Evolutionary conservation across 805 yeast genomes (phyloP), one percentile per base, ranked within the genome.

Genomic region (Suhomyces sp.): DNA sequence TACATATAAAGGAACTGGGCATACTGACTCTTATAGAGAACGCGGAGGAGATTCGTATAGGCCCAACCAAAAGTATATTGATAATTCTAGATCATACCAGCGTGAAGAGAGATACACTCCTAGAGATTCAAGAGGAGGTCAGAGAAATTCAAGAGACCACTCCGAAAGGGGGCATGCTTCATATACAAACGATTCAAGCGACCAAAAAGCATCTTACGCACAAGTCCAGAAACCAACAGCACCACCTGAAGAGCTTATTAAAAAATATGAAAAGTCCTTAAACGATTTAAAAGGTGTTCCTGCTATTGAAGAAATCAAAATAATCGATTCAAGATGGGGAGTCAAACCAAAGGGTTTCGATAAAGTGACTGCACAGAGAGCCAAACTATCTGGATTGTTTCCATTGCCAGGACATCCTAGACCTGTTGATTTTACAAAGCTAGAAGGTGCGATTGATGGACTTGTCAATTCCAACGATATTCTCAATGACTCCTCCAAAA

Each of bases 341-440:
- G 63, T 74, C 16, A 69, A 72, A 21, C 88, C 95, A 1, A 67
- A 68, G 42, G 91, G 87, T 0, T 83, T 83, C 53, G 93, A 85
- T 50, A 73, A 75, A 5, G 79, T 83, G 1, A 73, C 84, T 2
- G 83, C 93, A 0, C 85, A 80, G 42, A 68, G 82, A 40, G 95
- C 93, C 5, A 88, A 87, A 49, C 61, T 83, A 12, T 75, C 87
- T 1, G 95, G 95, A 0, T 56, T 85, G 2, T 88, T 87, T 49
- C 87, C 90, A 2, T 64, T 76, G 12, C 91, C 93, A 1, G 88
- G 88, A 4, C 71, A 68, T 43, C 79, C 79, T 0, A 48, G 71
- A 41, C 71, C 70, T 6, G 68, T 66, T 33, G 56, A 66, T 25
- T 56, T 65, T 15, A 63, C 70, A 4, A 72, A 66, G 38, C 48